These are phyloP conservation scores for Solanum neorickii DNA, from an alignment of 257 asterid genomes.

Conservation along the genomic window DNA sequence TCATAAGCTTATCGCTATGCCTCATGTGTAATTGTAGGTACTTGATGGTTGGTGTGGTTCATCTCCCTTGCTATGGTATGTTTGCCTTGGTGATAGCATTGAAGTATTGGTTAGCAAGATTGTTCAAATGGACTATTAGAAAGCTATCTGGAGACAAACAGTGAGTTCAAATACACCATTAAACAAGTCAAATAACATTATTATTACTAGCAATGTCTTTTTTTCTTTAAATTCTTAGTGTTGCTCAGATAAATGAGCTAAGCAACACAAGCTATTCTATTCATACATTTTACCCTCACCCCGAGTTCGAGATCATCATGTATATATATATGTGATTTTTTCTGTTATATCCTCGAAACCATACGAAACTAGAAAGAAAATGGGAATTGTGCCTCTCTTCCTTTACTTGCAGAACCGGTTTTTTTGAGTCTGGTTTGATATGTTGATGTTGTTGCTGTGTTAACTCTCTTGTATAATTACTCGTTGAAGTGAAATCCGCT, in stretches of 20 bases:
- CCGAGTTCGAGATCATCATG: neutral
- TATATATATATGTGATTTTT: neutral
- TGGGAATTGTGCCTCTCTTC: neutral
- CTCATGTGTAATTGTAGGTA: constrained; percentile 37
- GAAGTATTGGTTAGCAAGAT: constrained; percentile 23
- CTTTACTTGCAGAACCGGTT: neutral
- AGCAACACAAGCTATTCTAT: neutral
- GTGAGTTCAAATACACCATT: neutral
- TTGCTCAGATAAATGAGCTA: neutral
- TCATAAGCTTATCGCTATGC: neutral
- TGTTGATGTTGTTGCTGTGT: neutral
- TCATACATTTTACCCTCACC: neutral
- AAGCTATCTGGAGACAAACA: neutral
- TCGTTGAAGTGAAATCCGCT: neutral
- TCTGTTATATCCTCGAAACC: neutral
- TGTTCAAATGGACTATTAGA: neutral
- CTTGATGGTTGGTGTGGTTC: constrained; percentile 39
- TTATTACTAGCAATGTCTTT: neutral
- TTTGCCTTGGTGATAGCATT: constrained; percentile 27
- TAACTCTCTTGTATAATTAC: neutral
- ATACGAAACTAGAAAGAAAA: neutral
- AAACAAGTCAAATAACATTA: neutral
- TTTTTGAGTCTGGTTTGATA: neutral
- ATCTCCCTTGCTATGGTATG: constrained; percentile 47
- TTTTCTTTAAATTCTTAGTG: neutral